Evolutionary conservation across 2,329 filamentous ascomycete genomes (phyloP).

Genomic region (Ophiostoma sp.): DNA sequence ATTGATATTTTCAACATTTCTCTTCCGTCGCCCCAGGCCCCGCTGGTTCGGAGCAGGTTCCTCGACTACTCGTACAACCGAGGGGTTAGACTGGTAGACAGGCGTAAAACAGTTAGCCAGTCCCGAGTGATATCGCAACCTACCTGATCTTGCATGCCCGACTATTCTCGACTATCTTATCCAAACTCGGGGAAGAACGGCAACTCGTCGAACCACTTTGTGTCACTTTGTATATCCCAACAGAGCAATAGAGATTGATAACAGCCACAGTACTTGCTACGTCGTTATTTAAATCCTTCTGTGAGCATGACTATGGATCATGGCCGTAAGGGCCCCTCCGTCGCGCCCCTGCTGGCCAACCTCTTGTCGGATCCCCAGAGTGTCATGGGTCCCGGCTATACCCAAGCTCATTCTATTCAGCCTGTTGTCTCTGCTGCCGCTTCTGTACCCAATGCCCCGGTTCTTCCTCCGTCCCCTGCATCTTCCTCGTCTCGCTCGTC

Average conservation of each 20-base stretch:
- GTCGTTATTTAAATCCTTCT: no score
- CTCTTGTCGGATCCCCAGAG: slow-evolving; percentile 4
- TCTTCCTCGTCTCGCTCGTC: neutral
- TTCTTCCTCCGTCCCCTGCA: neutral
- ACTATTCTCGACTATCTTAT: neutral
- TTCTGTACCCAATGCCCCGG: neutral
- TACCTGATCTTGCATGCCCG: neutral
- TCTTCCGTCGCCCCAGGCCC: no score
- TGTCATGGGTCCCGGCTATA: neutral
- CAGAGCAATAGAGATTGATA: no score
- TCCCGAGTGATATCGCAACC: neutral
- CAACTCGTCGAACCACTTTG: neutral
- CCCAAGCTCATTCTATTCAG: neutral
- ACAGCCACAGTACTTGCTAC: no score
- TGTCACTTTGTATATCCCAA: no score
- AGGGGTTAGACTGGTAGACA: neutral
- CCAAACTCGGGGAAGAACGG: neutral
- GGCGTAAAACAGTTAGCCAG: neutral
- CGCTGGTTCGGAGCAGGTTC: no score
- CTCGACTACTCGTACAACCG: neutral
- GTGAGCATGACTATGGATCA: neutral
- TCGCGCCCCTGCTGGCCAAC: slow-evolving; percentile 6
- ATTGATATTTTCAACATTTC: no score
- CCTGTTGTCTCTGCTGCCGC: neutral
- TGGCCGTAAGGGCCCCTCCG: neutral